These are phyloP conservation scores for Metschnikowia gelsemii DNA, from an alignment of 805 yeast genomes.

Conservation along the genomic window DNA sequence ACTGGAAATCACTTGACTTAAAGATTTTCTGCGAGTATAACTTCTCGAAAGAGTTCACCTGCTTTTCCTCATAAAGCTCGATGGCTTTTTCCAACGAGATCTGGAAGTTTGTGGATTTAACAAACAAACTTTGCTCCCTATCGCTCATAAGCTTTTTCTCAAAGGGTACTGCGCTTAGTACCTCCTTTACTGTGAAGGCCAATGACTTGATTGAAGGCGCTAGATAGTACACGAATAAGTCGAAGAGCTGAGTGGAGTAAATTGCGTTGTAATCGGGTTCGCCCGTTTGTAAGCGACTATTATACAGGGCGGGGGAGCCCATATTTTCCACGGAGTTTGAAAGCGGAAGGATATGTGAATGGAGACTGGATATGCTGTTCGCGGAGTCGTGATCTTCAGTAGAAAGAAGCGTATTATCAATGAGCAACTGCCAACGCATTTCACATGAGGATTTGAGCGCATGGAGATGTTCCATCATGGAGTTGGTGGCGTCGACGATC, in stretches of 20 bases:
- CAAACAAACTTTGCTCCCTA: conserved; percentile 32
- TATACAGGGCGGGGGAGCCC: conserved; percentile 9
- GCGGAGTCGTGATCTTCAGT: conserved; percentile 19
- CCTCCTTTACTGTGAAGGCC: conserved; percentile 59
- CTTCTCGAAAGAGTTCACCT: conserved; percentile 54
- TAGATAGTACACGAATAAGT: conserved; percentile 61
- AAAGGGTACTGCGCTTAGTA: conserved; percentile 60
- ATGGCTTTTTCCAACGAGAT: conserved; percentile 51
- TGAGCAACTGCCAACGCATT: conserved; percentile 59
- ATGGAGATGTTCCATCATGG: conserved; percentile 56
- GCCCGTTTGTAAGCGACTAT: conserved; percentile 23
- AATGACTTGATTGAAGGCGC: conserved; percentile 75
- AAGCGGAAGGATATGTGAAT: conserved; percentile 20
- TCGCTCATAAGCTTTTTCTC: conserved; percentile 28
- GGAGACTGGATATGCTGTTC: conserved; percentile 27
- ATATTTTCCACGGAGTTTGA: conserved; percentile 33
- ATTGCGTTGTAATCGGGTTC: conserved; percentile 25
- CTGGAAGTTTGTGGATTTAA: conserved; percentile 44
- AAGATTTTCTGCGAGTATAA: conserved; percentile 59
- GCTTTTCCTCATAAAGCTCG: conserved; percentile 55
- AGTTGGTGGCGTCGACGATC: conserved; percentile 52
- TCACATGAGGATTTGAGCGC: conserved; percentile 69
- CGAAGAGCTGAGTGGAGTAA: conserved; percentile 51
- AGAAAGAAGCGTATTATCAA: conserved; percentile 20
- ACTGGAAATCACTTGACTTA: conserved; percentile 32